A percentile compares a stretch with the other conserved stretches of the same genome.
Conservation (phyloP, 1,139 yeast genomes). For the Blastobotrys illinoisensis region DNA sequence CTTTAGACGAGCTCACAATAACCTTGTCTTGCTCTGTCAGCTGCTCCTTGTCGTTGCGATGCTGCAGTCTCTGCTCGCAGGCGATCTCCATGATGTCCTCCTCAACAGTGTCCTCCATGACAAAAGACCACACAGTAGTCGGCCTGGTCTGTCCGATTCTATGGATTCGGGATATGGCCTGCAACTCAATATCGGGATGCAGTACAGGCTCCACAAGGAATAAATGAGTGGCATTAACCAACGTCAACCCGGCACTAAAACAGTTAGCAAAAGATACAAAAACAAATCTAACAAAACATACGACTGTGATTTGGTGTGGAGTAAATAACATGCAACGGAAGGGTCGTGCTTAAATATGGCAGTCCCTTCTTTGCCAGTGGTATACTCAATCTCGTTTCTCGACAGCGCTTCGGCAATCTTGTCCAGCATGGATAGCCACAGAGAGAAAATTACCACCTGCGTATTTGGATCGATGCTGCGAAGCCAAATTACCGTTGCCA, state of each 20-base stretch:
- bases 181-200: conserved; percentile 81
- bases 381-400: conserved; percentile 49
- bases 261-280: conserved; percentile 6
- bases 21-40: conserved; percentile 8
- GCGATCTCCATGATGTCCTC: conserved; percentile 56
- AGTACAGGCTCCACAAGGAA: conserved; percentile 86
- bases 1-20: conserved; percentile 11
- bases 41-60: background rate
- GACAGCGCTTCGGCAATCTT: conserved; percentile 64
- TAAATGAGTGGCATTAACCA: conserved; percentile 87
- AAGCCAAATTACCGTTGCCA: conserved; percentile 60
- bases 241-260: conserved; percentile 62
- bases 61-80: background rate
- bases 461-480: conserved; percentile 53
- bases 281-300: conserved; percentile 23
- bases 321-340: conserved; percentile 68
- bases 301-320: conserved; percentile 82
- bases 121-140: conserved; percentile 90
- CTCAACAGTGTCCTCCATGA: conserved; percentile 81
- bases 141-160: conserved; percentile 79
- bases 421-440: conserved; percentile 72
- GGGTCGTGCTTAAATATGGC: conserved; percentile 61
- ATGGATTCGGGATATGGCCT: conserved; percentile 87
- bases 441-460: conserved; percentile 82
- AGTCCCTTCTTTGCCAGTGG: conserved; percentile 40